These are phyloP conservation scores for Hemileia vastatrix DNA, from an alignment of 1,284 basidiomycete genomes.

Conservation along the genomic window DNA sequence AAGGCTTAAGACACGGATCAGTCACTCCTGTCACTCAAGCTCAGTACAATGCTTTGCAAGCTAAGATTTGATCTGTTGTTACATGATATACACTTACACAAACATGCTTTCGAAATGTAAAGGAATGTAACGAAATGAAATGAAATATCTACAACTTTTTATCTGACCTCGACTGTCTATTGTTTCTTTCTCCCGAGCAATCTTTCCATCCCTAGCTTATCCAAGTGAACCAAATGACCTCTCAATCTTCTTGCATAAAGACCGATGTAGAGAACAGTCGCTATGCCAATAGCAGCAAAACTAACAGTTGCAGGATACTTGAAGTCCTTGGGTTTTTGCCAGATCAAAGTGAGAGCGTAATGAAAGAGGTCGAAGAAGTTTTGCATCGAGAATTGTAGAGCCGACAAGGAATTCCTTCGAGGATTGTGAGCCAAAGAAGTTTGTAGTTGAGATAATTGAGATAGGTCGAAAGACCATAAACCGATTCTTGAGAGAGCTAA, in stretches of 20 bases:
- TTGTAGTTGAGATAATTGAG: conserved; percentile 51
- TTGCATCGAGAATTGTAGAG: conserved; percentile 46
- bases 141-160: too few species aligned
- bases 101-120: too few species aligned
- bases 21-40: not conserved
- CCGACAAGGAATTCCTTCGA: conserved; percentile 47
- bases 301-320: conserved; percentile 32
- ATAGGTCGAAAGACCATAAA: conserved; percentile 52
- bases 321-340: conserved; percentile 31
- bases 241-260: conserved; percentile 32
- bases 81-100: too few species aligned
- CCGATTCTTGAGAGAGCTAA: conserved; percentile 52
- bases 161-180: too few species aligned
- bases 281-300: conserved; percentile 28
- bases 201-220: conserved; percentile 2
- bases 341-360: conserved; percentile 37
- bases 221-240: conserved; percentile 35
- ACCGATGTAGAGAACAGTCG: conserved; percentile 32
- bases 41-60: not conserved
- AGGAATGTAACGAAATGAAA: too few species aligned
- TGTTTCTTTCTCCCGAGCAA: not conserved
- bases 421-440: conserved; percentile 47
- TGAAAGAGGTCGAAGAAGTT: conserved; percentile 46
- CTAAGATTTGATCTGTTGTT: too few species aligned
- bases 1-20: not conserved